phyloP scores from a whole-genome alignment of 495 filamentous ascomycete species.

The Rhypophila decipiens region DNA sequence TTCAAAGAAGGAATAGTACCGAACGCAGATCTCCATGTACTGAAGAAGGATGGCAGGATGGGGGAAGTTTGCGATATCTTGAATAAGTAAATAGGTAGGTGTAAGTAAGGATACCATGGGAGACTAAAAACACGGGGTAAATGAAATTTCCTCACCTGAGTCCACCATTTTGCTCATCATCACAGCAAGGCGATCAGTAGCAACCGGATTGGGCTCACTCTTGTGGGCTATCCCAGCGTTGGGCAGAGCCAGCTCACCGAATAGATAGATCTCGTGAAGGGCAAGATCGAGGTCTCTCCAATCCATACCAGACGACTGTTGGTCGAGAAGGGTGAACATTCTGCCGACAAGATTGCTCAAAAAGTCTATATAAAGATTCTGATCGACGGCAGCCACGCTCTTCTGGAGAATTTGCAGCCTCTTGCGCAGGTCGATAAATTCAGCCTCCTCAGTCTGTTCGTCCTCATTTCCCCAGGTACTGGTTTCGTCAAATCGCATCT shows the following conservation, averaged over 20 bases:
- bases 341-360: constrained; percentile 73
- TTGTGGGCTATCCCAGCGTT: constrained; percentile 79
- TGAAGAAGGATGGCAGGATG: constrained; percentile 91
- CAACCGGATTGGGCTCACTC: constrained; percentile 64
- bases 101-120: neutral
- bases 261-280: constrained; percentile 94
- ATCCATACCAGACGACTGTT: constrained; percentile 65
- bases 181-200: constrained; percentile 67
- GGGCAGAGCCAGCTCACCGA: constrained; percentile 84
- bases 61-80: constrained; percentile 74
- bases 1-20: constrained; percentile 91
- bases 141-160: constrained; percentile 54
- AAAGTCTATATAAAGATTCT: constrained; percentile 77
- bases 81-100: constrained; percentile 13
- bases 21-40: constrained; percentile 96
- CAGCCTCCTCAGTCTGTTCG: constrained; percentile 93
- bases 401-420: constrained; percentile 84
- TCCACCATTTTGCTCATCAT: constrained; percentile 96
- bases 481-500: constrained; percentile 96
- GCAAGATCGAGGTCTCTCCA: constrained; percentile 96
- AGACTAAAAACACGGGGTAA: neutral
- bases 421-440: constrained; percentile 92
- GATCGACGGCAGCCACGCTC: constrained; percentile 76
- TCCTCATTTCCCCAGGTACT: constrained; percentile 91
- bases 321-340: constrained; percentile 71